Percentiles rank a stretch among this genome's conserved stretches.
These are phyloP conservation scores for Aspergillus homomorphus DNA, from an alignment of 495 filamentous ascomycete species.

Conservation along the genomic window DNA sequence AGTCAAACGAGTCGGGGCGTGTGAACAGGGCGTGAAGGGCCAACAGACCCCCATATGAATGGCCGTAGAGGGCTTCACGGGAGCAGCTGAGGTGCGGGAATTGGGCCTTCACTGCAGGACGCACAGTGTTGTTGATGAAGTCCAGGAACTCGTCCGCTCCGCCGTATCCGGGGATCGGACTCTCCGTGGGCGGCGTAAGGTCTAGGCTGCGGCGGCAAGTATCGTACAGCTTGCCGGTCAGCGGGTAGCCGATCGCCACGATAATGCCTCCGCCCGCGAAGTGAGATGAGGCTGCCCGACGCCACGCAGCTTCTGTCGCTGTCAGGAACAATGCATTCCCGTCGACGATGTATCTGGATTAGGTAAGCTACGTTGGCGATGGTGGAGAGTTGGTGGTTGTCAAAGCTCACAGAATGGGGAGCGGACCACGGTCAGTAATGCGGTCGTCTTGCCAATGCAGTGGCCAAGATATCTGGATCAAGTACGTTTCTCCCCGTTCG, in stretches of 20 bases:
- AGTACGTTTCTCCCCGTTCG: slow-evolving; percentile 17
- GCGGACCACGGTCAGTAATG: slow-evolving; percentile 5
- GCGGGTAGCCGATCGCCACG: slow-evolving; percentile 28
- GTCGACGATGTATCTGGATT: slow-evolving; percentile 26
- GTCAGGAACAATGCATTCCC: slow-evolving; percentile 30
- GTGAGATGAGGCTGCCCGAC: slow-evolving; percentile 18
- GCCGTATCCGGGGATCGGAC: slow-evolving; percentile 14
- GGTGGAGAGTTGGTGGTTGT: neutral
- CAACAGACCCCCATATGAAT: slow-evolving; percentile 28
- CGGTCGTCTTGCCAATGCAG: slow-evolving; percentile 18
- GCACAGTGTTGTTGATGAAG: slow-evolving; percentile 23
- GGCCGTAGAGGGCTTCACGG: slow-evolving; percentile 24
- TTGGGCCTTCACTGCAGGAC: slow-evolving; percentile 16
- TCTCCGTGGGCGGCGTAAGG: slow-evolving; percentile 21
- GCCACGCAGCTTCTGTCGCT: slow-evolving; percentile 26
- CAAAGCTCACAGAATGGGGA: slow-evolving; percentile 27
- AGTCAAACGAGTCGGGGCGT: slow-evolving; percentile 21
- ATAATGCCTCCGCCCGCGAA: slow-evolving; percentile 21
- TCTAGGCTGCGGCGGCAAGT: slow-evolving; percentile 18
- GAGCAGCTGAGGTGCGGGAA: slow-evolving; percentile 16
- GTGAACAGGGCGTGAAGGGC: slow-evolving; percentile 28
- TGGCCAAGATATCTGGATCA: slow-evolving; percentile 29
- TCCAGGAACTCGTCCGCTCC: slow-evolving; percentile 24
- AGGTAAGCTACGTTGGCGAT: neutral
- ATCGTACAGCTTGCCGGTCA: slow-evolving; percentile 22